Percentiles rank a stretch among this genome's conserved stretches.
Evolutionary conservation across 148 eudicot species (phyloP).

Genomic region (Simmondsia chinensis): DNA sequence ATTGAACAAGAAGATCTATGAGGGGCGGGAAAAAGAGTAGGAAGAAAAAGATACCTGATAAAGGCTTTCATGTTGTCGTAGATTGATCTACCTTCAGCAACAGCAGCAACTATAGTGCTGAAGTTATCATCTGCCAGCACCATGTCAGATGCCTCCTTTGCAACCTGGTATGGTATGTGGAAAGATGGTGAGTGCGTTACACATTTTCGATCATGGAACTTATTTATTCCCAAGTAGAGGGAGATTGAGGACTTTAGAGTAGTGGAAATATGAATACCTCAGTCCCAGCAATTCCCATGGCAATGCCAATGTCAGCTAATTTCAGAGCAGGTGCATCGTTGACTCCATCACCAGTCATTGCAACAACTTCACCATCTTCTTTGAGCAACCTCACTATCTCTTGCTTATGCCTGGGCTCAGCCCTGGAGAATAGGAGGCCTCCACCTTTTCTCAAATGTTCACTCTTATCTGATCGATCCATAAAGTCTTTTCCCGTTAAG

Average conservation of each 20-base stretch:
- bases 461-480: slow-evolving; percentile 36
- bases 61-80: slow-evolving; percentile 96
- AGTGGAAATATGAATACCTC: too few relatives aligned
- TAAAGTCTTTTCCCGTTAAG: slow-evolving; percentile 54
- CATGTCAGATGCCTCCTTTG: slow-evolving; percentile 81
- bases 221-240: too few relatives aligned
- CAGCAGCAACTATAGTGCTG: slow-evolving; percentile 71
- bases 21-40: neutral
- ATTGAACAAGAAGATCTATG: neutral
- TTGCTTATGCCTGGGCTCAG: slow-evolving; percentile 76
- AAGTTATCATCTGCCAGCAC: slow-evolving; percentile 76
- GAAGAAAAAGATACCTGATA: slow-evolving; percentile 41
- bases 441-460: slow-evolving; percentile 36
- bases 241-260: too few relatives aligned
- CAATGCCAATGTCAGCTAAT: slow-evolving; percentile 72
- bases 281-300: slow-evolving; percentile 80
- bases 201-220: too few relatives aligned
- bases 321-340: slow-evolving; percentile 77
- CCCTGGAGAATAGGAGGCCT: slow-evolving; percentile 65
- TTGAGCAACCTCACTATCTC: slow-evolving; percentile 66
- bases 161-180: slow-evolving; percentile 36
- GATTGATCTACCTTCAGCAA: slow-evolving; percentile 84
- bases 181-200: too few relatives aligned
- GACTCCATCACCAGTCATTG: slow-evolving; percentile 82
- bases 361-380: slow-evolving; percentile 74